Conservation (phyloP, 176 grass and related monocot genomes). For the Triticum dicoccoides region DNA sequence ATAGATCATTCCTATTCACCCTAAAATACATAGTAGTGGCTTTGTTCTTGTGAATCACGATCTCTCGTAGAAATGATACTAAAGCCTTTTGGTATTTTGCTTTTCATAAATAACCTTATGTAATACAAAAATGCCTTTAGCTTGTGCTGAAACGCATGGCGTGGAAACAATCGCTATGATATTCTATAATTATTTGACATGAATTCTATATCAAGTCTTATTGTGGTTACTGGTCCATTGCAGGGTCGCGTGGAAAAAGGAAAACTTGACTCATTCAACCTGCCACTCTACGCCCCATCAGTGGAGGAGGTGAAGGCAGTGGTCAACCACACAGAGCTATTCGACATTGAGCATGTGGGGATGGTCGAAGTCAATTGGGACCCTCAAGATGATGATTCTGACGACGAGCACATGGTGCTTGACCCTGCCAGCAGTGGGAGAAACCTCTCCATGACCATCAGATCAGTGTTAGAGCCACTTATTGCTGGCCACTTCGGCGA, state of each 20-base stretch:
- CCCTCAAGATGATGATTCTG: neutral
- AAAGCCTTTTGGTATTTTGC: too few relatives aligned
- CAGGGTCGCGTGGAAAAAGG: conserved; percentile 33
- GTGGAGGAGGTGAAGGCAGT: conserved; percentile 34
- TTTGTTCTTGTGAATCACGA: too few relatives aligned
- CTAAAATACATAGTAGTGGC: too few relatives aligned
- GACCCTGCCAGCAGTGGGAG: neutral
- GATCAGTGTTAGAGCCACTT: conserved; percentile 15
- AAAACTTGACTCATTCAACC: conserved; percentile 43
- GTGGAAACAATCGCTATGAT: too few relatives aligned
- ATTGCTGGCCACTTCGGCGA: conserved; percentile 19
- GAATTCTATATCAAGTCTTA: too few relatives aligned
- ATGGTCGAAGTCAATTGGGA: conserved; percentile 36
- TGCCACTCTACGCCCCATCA: conserved; percentile 46
- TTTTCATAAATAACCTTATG: too few relatives aligned
- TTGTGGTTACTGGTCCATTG: neutral
- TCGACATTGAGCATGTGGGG: conserved; percentile 2
- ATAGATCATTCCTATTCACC: too few relatives aligned
- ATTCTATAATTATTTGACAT: too few relatives aligned
- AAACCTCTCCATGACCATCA: conserved; percentile 23
- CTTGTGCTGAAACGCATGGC: too few relatives aligned
- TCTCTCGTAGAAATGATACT: too few relatives aligned
- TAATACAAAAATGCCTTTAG: too few relatives aligned
- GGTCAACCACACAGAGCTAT: neutral
- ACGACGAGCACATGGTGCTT: neutral